Base-by-base conservation (phyloP, 1,284 basidiomycete species). In the Naganishia albida region DNA sequence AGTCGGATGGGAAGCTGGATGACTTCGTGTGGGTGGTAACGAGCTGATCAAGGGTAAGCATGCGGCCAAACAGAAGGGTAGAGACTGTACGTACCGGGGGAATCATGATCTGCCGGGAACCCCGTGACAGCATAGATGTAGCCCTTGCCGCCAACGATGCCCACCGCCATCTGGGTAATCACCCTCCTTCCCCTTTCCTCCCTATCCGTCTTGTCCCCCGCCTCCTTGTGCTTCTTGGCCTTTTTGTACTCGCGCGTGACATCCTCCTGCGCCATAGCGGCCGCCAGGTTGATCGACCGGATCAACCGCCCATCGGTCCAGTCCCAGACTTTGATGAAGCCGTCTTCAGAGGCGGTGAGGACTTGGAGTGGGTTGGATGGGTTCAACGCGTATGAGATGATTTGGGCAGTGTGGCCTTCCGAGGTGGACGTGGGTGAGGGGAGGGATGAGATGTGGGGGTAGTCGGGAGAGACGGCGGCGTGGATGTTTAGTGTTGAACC, bases 301-400 rank as follows among this genome's bases (percentile, higher is more conserved):
- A 97, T 81, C 16, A 96, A 80, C 3, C 84, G 82, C 0, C 88
- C 93, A 69, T 97, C 93, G 59, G 95, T 81, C 76, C 90, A 95
- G 80, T 98, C 93, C 95, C 95, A 98, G 13, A 95, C 81, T 75
- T 91, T 87, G 70, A 98, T 79, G 28, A 84, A 85, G 13, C 94
- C 95, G 72, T 94, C 90, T 62, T 88, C 77, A 2, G 91, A 91
- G 38, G 87, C 87, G 10, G 92, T 93, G 71, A 97, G 85, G 65
- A 98, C 81, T 77, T 98, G 95, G 67, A 93, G 89, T 18, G 87
- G 83, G 78, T 97, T 97, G 69, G 87, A 84, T 3, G 95, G 92
- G 75, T 88, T 90, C 65, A 98, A 80, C 56, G 88, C 80, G 54
- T 89, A 85, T 39, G 87, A 85, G 7, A 93, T 93, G 71, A 96